Conservation (phyloP, 2,329 filamentous ascomycete genomes). For the Fusarium sp. region DNA sequence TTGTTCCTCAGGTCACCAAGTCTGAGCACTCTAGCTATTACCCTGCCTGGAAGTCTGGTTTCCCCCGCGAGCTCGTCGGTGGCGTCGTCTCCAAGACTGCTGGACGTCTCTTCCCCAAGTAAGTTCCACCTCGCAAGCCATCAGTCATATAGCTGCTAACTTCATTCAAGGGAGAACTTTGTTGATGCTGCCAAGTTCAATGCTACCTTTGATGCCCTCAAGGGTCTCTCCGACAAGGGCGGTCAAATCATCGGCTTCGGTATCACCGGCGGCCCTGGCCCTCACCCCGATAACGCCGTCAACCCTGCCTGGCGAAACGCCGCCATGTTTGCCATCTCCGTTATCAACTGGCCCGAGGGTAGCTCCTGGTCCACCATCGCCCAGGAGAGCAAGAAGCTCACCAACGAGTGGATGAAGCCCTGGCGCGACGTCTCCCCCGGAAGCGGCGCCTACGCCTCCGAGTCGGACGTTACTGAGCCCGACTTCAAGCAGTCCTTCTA, state of each 20-base stretch:
- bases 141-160: not conserved
- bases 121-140: not conserved
- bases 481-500: slow-evolving; percentile 40
- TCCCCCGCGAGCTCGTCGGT: slow-evolving; percentile 32
- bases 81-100: slow-evolving; percentile 32
- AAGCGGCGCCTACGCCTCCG: slow-evolving; percentile 38
- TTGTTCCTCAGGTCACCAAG: slow-evolving; percentile 15
- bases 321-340: slow-evolving; percentile 53
- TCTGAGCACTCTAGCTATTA: slow-evolving; percentile 37
- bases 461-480: slow-evolving; percentile 38
- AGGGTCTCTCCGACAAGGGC: slow-evolving; percentile 54
- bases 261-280: slow-evolving; percentile 49
- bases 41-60: slow-evolving; percentile 36
- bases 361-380: slow-evolving; percentile 28
- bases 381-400: slow-evolving; percentile 33
- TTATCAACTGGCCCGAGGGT: slow-evolving; percentile 46
- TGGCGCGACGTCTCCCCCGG: slow-evolving; percentile 41
- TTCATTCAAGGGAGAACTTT: slow-evolving; percentile 24
- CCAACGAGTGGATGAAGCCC: slow-evolving; percentile 43
- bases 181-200: slow-evolving; percentile 45
- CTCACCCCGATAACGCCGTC: slow-evolving; percentile 55
- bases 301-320: slow-evolving; percentile 63
- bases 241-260: slow-evolving; percentile 57
- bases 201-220: slow-evolving; percentile 52
- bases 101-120: slow-evolving; percentile 40